phyloP scores from a whole-genome alignment of 345 rosid species.

The Gossypium sturtianum region DNA sequence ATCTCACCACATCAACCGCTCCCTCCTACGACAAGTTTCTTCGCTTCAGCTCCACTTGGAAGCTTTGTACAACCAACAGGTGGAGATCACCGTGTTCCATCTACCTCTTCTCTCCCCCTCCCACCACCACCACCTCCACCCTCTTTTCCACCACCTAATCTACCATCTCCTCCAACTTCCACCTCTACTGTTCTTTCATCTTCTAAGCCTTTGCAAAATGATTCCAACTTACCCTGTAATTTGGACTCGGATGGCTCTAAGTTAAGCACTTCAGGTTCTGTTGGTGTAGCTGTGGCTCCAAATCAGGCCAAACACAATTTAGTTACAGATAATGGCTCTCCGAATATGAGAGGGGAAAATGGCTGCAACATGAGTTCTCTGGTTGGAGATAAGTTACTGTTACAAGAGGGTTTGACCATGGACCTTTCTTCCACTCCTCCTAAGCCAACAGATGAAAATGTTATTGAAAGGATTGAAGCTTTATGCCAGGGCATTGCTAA shows the following conservation, averaged over 20 bases:
- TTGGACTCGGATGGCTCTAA: background rate
- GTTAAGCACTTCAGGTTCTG: slow-evolving; percentile 4
- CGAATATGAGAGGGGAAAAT: slow-evolving; percentile 15
- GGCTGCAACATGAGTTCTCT: background rate
- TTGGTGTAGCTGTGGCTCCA: background rate
- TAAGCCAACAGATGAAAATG: slow-evolving; percentile 1
- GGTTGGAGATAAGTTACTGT: background rate
- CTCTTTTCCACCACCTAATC: slow-evolving; percentile 26
- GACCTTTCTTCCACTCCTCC: slow-evolving; percentile 8
- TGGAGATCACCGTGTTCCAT: slow-evolving; percentile 18
- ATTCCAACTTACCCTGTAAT: slow-evolving; percentile 18
- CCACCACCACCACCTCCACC: slow-evolving; percentile 25
- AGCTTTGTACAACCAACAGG: slow-evolving; percentile 11
- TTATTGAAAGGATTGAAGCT: slow-evolving; percentile 5
- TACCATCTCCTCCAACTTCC: slow-evolving; percentile 22
- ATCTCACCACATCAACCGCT: slow-evolving; percentile 22
- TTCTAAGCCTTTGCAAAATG: slow-evolving; percentile 14
- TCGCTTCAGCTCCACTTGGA: slow-evolving; percentile 20
- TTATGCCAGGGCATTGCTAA: background rate
- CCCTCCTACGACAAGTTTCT: slow-evolving; percentile 28
- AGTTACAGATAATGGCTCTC: slow-evolving; percentile 10
- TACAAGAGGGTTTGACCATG: slow-evolving; percentile 9
- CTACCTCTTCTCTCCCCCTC: slow-evolving; percentile 26
- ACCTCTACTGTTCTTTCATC: slow-evolving; percentile 11
- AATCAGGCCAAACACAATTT: slow-evolving; percentile 12